These are phyloP conservation scores for Arthrobotrys sinensis DNA, from an alignment of 2,329 filamentous ascomycete genomes.

Conservation along the genomic window DNA sequence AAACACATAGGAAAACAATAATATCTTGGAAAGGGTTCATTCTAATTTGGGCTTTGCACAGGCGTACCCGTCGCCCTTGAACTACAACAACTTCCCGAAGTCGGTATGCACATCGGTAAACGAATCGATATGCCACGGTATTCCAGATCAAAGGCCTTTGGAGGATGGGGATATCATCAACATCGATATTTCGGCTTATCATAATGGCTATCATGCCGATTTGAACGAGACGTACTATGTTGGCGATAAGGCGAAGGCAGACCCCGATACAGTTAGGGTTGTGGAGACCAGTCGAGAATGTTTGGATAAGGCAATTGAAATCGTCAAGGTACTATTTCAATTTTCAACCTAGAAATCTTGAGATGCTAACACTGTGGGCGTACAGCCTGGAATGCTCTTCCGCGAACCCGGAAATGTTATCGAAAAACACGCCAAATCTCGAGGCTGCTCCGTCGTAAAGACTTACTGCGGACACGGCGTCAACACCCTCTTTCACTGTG, in stretches of 20 bases:
- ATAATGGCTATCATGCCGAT: slow-evolving; percentile 95
- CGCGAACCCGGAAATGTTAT: slow-evolving; percentile 94
- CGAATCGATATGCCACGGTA: slow-evolving; percentile 98
- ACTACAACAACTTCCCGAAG: slow-evolving; percentile 97
- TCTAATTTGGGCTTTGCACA: slow-evolving; percentile 68
- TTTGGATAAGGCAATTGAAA: slow-evolving; percentile 88
- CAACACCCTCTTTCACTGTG: slow-evolving; percentile 91
- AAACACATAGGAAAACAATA: neutral
- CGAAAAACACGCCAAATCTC: slow-evolving; percentile 91
- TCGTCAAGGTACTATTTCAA: slow-evolving; percentile 75
- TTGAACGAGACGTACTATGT: slow-evolving; percentile 99
- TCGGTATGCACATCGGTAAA: slow-evolving; percentile 97
- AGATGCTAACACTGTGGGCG: neutral
- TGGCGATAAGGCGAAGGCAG: slow-evolving; percentile 85
- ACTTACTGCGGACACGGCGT: slow-evolving; percentile 98
- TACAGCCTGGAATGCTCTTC: slow-evolving; percentile 84
- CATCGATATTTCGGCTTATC: slow-evolving; percentile 94
- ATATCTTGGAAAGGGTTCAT: slow-evolving; percentile 11
- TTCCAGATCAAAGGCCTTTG: slow-evolving; percentile 89
- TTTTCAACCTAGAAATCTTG: neutral
- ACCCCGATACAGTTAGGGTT: slow-evolving; percentile 89
- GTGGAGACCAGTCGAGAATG: slow-evolving; percentile 92
- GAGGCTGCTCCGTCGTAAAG: slow-evolving; percentile 89
- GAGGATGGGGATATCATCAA: slow-evolving; percentile 96
- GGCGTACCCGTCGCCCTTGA: slow-evolving; percentile 94